Evolutionary conservation across 2,329 filamentous ascomycete genomes (phyloP).

Genomic region (Tolypocladium album): DNA sequence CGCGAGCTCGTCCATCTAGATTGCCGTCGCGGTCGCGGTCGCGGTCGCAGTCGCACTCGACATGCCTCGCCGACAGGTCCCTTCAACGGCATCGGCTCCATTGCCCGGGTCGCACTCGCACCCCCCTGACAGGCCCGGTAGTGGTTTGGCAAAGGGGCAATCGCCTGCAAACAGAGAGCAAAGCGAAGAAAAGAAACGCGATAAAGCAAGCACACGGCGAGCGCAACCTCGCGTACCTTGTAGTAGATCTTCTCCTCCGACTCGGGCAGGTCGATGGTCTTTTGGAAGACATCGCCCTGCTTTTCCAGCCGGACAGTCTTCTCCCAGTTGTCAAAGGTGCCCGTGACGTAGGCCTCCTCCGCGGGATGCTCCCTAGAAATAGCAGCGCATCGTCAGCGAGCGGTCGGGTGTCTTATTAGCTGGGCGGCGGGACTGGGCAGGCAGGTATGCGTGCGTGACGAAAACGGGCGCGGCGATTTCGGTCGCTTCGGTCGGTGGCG

Average conservation of each 20-base stretch:
- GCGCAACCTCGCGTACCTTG: slow-evolving; percentile 57
- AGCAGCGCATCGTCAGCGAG: slow-evolving; percentile 2
- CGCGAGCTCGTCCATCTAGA: not conserved
- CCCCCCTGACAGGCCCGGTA: not conserved
- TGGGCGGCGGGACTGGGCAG: not conserved
- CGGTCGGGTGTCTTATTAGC: not conserved
- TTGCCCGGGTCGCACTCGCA: not conserved
- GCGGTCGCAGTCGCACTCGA: not conserved
- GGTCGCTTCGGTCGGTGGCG: not conserved
- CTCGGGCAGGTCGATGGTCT: slow-evolving; percentile 63
- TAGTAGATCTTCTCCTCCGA: slow-evolving; percentile 70
- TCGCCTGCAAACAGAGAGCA: not conserved
- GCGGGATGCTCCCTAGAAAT: slow-evolving; percentile 66
- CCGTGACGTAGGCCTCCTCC: slow-evolving; percentile 85
- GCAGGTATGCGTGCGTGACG: not conserved
- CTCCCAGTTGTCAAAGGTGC: slow-evolving; percentile 89
- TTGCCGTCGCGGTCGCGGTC: not conserved
- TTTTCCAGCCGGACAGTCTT: slow-evolving; percentile 79
- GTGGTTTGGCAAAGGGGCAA: not conserved
- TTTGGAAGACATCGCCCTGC: slow-evolving; percentile 62
- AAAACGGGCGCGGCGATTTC: not conserved
- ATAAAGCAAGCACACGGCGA: not conserved
- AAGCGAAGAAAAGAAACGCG: not conserved
- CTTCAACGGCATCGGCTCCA: not conserved
- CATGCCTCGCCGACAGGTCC: not conserved